Evolutionary conservation across 768 basidiomycete species (phyloP), one percentile per base, ranked within the genome.

Genomic region (Tricholoma sp.): DNA sequence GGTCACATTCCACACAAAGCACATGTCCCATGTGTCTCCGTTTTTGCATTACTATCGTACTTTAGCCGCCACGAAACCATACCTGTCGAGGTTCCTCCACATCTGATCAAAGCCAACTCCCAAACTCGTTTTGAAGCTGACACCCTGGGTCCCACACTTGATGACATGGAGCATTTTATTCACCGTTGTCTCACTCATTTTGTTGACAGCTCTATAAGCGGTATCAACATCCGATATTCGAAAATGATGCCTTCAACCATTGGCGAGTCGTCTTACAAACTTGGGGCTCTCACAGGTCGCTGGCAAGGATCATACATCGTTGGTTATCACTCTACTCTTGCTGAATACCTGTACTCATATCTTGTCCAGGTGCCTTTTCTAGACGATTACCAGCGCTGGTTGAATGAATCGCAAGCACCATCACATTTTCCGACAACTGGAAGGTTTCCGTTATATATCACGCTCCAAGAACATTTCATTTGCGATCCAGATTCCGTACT

Each of bases 241-340:
- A 42, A 17, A 13, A 4, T 57, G 9, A 60, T 58, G 9, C 51
- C 64, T 3, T 37, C 54, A 6, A 56, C 60, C 7, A 51, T 67
- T 17, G 61, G 59, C 32, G 63, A 69, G 37, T 61, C 64, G 12
- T 60, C 68, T 17, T 81, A 84, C 60, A 67, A 68, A 51, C 69
- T 76, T 20, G 80, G 76, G 10, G 68, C 70, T 1, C 68, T 82
- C 28, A 72, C 74, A 3, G 82, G 81, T 17, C 68, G 64, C 36
- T 84, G 80, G 80, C 72, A 74, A 53, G 81, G 80, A 2, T 76
- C 80, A 8, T 74, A 69, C 39, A 72, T 81, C 11, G 81, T 82
- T 59, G 54, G 76, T 59, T 18, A 45, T 15, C 1, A 15, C 37
- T 54, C 9, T 28, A 18, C 10, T 51, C 45, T 54, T 33, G 37